These are phyloP conservation scores for Mucor irregularis DNA, from an alignment of 371 early-diverging fungal species.

Conservation along the genomic window DNA sequence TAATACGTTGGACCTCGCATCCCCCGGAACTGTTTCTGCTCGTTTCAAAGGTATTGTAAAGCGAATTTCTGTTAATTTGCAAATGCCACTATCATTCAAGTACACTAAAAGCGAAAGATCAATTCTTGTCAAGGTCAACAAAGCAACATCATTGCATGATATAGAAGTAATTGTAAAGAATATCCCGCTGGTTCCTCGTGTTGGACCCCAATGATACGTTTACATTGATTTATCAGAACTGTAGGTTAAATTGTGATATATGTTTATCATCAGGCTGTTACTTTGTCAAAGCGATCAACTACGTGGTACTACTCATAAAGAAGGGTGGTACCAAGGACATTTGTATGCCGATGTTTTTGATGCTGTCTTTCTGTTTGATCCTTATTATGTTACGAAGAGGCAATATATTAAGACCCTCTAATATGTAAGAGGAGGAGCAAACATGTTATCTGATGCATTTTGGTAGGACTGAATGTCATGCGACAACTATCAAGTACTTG, in stretches of 20 bases:
- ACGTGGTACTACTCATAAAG: constrained; percentile 11
- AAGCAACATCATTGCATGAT: constrained; percentile 11
- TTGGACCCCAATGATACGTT: constrained; percentile 6
- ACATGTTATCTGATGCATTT: background rate
- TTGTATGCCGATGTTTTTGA: constrained; percentile 16
- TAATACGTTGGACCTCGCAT: constrained; percentile 13
- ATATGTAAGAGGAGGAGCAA: background rate
- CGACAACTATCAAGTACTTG: constrained; percentile 14
- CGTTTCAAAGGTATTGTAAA: constrained; percentile 4
- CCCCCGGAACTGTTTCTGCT: constrained; percentile 12
- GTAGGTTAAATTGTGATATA: background rate
- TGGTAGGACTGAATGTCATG: constrained; percentile 16
- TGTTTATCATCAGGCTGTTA: background rate
- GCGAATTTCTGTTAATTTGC: constrained; percentile 9
- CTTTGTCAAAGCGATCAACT: constrained; percentile 13
- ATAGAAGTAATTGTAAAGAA: constrained; percentile 10
- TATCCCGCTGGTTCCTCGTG: constrained; percentile 11
- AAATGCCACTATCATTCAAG: constrained; percentile 8
- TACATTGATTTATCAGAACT: constrained; percentile 16
- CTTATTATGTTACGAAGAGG: constrained; percentile 13
- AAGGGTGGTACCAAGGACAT: constrained; percentile 15
- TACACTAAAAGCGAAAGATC: constrained; percentile 11
- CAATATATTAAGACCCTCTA: background rate
- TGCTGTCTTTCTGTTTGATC: constrained; percentile 17
- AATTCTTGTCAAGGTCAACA: constrained; percentile 11